Percentiles rank a stretch among this genome's conserved stretches.
Evolutionary conservation across 768 basidiomycete genomes (phyloP).

Genomic region (Aureoboletus auriporus): DNA sequence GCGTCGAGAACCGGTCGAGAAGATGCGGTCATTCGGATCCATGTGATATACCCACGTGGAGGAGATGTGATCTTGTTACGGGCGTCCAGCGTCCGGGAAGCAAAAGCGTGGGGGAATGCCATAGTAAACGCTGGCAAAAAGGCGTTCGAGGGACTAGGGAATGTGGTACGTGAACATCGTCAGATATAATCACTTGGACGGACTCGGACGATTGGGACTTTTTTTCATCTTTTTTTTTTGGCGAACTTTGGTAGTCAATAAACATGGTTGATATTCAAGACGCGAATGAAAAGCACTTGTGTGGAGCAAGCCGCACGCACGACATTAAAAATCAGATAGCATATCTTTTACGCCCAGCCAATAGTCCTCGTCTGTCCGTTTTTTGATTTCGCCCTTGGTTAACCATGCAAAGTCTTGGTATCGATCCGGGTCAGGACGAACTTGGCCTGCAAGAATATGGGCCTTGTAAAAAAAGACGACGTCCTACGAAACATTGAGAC

Average conservation of each 20-base stretch:
- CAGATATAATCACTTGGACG: not conserved
- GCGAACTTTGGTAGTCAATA: too few species aligned
- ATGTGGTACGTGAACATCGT: not conserved
- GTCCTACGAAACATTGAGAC: slow-evolving; percentile 40
- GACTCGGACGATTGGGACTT: not conserved
- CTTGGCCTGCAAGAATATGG: slow-evolving; percentile 89
- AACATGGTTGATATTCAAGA: too few species aligned
- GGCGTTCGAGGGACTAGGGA: slow-evolving; percentile 11
- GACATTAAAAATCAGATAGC: slow-evolving; percentile 54
- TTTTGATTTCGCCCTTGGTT: slow-evolving; percentile 85
- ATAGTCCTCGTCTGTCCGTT: slow-evolving; percentile 62
- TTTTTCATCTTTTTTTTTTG: not conserved
- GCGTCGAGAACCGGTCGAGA: slow-evolving; percentile 54
- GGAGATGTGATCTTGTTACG: slow-evolving; percentile 65
- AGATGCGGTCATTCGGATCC: slow-evolving; percentile 62
- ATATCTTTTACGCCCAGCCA: slow-evolving; percentile 80
- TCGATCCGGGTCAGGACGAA: slow-evolving; percentile 48
- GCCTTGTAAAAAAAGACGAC: slow-evolving; percentile 90
- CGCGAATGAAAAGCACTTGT: not conserved
- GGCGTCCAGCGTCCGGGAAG: slow-evolving; percentile 55
- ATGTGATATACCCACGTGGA: slow-evolving; percentile 66
- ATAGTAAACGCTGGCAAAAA: slow-evolving; percentile 26
- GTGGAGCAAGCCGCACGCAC: not conserved
- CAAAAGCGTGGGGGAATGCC: slow-evolving; percentile 47
- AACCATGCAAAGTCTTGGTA: slow-evolving; percentile 88